Evolutionary conservation across 2,329 filamentous ascomycete species (phyloP).

Genomic region (Sclerotinia trifoliorum): DNA sequence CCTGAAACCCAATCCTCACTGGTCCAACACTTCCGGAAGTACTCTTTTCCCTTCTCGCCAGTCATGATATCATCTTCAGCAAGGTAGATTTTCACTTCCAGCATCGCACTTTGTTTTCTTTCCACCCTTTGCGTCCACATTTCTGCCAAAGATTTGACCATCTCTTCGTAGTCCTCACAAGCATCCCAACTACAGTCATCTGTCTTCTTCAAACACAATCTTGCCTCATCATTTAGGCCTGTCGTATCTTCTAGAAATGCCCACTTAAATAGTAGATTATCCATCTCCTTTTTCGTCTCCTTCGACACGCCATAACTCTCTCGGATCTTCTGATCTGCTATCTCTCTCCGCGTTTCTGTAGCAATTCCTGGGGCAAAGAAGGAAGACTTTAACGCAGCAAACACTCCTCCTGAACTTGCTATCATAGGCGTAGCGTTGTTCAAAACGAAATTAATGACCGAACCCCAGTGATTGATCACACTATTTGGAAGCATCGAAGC

Average conservation of each 20-base stretch:
- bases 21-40: constrained; percentile 46
- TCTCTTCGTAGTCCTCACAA: constrained; percentile 31
- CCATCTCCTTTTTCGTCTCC: constrained; percentile 25
- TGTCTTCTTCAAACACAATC: constrained; percentile 35
- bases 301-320: constrained; percentile 29
- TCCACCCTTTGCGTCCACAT: constrained; percentile 28
- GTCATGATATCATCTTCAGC: constrained; percentile 45
- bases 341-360: constrained; percentile 9
- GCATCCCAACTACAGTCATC: constrained; percentile 27
- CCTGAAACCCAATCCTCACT: constrained; percentile 34
- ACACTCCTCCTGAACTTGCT: constrained; percentile 22
- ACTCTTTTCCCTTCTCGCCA: constrained; percentile 44
- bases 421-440: constrained; percentile 38
- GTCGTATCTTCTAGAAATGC: constrained; percentile 34
- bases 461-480: constrained; percentile 39
- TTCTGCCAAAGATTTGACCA: constrained; percentile 25
- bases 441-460: constrained; percentile 39
- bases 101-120: constrained; percentile 23
- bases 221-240: constrained; percentile 37
- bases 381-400: constrained; percentile 22
- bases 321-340: constrained; percentile 24
- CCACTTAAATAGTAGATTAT: constrained; percentile 27
- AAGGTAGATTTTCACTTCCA: constrained; percentile 37
- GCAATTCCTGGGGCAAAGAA: constrained; percentile 19
- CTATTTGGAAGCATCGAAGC: constrained; percentile 31